Base-by-base conservation (phyloP, 208 protist species). In the Polymyxa betae region DNA sequence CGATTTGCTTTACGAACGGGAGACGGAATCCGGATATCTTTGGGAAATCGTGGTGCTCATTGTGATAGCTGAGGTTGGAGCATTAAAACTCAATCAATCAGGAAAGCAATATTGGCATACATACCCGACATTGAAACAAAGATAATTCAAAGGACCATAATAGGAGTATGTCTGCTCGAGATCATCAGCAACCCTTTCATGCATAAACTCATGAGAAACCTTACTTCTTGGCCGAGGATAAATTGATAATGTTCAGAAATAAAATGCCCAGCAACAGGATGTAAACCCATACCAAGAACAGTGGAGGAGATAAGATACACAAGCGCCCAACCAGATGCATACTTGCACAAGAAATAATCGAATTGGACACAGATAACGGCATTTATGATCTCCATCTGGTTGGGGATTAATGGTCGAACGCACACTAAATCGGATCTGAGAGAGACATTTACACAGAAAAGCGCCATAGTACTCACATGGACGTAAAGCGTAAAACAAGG, bases 31-130 rank as follows among this genome's bases (percentile, higher is more conserved):
- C 97, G 38, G 97, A 95, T 89, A 98, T 95, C 91, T 96, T 95
- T n/a, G 97, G 96, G 91, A 98, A 98, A 93, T 98, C 97, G 92
- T 98, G 97, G 93, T 98, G 97, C 94, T 98, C 97, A 44, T 97
- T 97, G 93, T 98, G 97, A 93, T 98, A 98, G 29, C 97, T 96
- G 0, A 96, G 96, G 91, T 98, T 98, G 93, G 96, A 98, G 88
- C 92, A 44, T 35, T 89, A 41, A 68, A 40, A 46, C 45, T 38
- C 35, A 40, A 38, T 0, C 44, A 38, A 0, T 38, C 88, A 1
- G 0, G 0, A n/a, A 46, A 0, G 0, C 0, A 41, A 16, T 35
- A n/a, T 29, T 38, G 88, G 0, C 0, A 52, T 44, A 45, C n/a
- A 49, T 38, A 44, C 35, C 45, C 44, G 43, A 38, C 60, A 32